Base-by-base conservation (phyloP, 2,329 filamentous ascomycete genomes). In the Cadophora luteo-olivacea region DNA sequence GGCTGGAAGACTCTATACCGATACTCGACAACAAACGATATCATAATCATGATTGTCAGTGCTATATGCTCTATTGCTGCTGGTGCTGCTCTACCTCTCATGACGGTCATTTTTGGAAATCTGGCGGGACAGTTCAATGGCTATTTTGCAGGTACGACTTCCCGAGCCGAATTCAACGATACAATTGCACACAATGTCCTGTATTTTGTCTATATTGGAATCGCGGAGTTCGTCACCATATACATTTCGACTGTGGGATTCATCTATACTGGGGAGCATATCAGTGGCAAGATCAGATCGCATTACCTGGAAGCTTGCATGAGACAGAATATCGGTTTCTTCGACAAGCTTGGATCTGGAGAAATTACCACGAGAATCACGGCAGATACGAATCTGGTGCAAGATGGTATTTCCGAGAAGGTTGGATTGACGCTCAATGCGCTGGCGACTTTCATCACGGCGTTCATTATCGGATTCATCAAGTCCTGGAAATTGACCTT, bases 281-380 rank as follows among this genome's bases (percentile, higher is more conserved):
- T 94, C 77, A 89, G 89, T 68, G 87, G 88, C 70, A 92, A 93
- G 81, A 92, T 94, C 74, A 89, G 94, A 68, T 88, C 92, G 77
- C 86, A 92, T 73, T 98, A 98, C 75, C 86, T 99, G 7, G 86
- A 90, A 74, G 93, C 92, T 71, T 94, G 94, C 77, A 83, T 97
- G 82, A 88, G 89, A 69, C 94, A 97, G 78, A 97, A 97, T 78
- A 95, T 97, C 78, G 94, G 89, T 57, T 97, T 93, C 80, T 97
- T 97, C 80, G 96, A 98, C 80, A 96, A 96, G 76, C 86, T 97
- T 16, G 95, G 94, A 63, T 92, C 94, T 41, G 94, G 95, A 68
- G 96, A 97, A 80, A 92, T 98, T 69, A 97, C 94, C 0, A 97
- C 94, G 0, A 90, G 94, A 72, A 97, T 97, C 74, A 98, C 95